Evolutionary conservation across 2,329 filamentous ascomycete genomes (phyloP).

Genomic region (Arthrobotrys musiformis): DNA sequence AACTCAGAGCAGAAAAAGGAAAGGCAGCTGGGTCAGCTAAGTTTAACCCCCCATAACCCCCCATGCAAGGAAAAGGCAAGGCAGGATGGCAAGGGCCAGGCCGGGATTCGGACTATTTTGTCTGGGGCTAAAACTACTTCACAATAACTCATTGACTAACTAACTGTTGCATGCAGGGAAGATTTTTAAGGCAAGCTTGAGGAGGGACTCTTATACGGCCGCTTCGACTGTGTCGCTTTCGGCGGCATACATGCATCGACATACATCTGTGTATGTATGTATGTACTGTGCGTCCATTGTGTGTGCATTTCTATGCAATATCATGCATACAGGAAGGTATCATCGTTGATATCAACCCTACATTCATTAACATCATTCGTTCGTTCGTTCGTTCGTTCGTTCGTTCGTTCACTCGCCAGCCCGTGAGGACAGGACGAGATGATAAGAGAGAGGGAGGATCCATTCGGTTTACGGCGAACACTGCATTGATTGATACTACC

Average conservation of each 20-base stretch:
- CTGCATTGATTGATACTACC: background rate
- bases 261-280: no score
- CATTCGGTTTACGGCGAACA: background rate
- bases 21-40: background rate
- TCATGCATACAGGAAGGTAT: background rate
- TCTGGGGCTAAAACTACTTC: no score
- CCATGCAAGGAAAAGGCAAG: background rate
- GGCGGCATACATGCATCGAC: conserved; percentile 25
- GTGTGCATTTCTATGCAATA: background rate
- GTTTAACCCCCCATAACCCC: background rate
- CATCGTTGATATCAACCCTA: background rate
- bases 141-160: no score
- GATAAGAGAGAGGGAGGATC: no score
- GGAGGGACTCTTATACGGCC: background rate
- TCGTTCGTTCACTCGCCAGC: conserved; percentile 3
- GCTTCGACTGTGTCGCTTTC: conserved; percentile 40
- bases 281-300: conserved; percentile 10
- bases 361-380: no score
- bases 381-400: no score
- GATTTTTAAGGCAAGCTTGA: conserved; percentile 18
- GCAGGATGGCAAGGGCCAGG: background rate
- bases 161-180: conserved; percentile 16
- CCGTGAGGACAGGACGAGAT: background rate
- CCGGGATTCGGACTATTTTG: conserved; percentile 8
- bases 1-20: background rate